Conservation (phyloP, 1,284 basidiomycete species). For the Agroathelia rolfsii region DNA sequence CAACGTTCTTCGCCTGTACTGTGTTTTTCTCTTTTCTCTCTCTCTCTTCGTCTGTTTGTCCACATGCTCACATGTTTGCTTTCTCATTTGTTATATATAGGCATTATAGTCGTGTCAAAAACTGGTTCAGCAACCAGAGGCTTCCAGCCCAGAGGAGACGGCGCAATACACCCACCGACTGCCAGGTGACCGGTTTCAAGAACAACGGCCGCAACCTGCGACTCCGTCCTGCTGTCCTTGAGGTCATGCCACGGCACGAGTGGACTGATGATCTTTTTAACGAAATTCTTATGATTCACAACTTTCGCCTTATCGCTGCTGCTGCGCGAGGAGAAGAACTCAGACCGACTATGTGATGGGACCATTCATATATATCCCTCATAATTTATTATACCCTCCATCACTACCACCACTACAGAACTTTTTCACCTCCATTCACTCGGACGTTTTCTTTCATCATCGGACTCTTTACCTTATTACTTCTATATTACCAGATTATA, state of each 20-base stretch:
- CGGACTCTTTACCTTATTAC: no score
- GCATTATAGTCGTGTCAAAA: constrained; percentile 46
- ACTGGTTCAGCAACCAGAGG: constrained; percentile 52
- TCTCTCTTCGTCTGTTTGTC: no score
- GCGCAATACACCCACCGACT: constrained; percentile 17
- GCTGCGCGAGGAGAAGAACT: constrained; percentile 15
- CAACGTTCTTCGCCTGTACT: constrained; percentile 37
- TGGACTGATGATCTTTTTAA: constrained; percentile 51
- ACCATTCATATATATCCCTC: constrained; percentile 21
- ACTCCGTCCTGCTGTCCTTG: constrained; percentile 32
- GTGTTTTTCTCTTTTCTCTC: background rate
- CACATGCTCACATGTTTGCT: constrained; percentile 5
- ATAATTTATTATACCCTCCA: constrained; percentile 19
- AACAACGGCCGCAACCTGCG: constrained; percentile 36
- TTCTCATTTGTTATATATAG: constrained; percentile 20
- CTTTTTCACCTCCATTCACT: no score
- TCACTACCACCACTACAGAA: no score
- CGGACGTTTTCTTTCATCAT: no score
- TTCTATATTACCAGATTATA: constrained; percentile 1
- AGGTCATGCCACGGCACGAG: constrained; percentile 27
- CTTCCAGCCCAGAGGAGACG: constrained; percentile 29
- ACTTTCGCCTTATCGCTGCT: constrained; percentile 28
- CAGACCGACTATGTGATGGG: constrained; percentile 25
- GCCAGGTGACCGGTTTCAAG: constrained; percentile 23
- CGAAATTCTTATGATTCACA: constrained; percentile 43